Conservation (phyloP, 1,284 basidiomycete species). For the Puccinia coronata region DNA sequence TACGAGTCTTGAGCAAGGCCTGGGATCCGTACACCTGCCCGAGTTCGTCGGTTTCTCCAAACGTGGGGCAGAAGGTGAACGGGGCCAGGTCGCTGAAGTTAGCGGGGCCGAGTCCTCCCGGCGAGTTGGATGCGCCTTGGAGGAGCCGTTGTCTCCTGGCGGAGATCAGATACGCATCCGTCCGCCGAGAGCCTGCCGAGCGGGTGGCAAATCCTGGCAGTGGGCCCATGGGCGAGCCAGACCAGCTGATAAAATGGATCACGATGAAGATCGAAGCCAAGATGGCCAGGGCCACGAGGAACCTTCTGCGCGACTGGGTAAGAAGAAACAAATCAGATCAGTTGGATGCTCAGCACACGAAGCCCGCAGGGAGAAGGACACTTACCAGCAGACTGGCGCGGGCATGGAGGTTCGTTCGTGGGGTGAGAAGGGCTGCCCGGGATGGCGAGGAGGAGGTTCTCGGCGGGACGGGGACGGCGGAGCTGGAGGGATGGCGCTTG, state of each 20-base stretch:
- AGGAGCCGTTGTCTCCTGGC: constrained; percentile 42
- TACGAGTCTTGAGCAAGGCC: constrained; percentile 71
- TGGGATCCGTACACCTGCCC: constrained; percentile 76
- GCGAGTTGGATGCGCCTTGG: constrained; percentile 36
- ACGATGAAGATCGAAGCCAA: constrained; percentile 37
- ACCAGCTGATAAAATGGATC: constrained; percentile 46
- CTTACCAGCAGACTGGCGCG: constrained; percentile 17
- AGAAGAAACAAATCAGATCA: background rate
- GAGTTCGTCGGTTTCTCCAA: constrained; percentile 76
- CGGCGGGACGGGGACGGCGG: background rate
- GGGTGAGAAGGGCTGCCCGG: background rate
- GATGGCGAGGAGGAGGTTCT: background rate
- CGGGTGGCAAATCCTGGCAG: constrained; percentile 41
- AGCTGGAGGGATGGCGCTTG: constrained; percentile 35
- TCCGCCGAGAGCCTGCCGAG: constrained; percentile 35
- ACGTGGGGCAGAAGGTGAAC: constrained; percentile 85
- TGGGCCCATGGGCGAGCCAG: constrained; percentile 28
- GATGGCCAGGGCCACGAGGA: constrained; percentile 29
- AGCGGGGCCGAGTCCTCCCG: constrained; percentile 33
- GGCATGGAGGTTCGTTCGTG: constrained; percentile 14
- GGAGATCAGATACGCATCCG: constrained; percentile 49
- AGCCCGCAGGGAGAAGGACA: background rate
- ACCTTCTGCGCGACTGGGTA: constrained; percentile 42
- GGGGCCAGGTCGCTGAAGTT: constrained; percentile 66
- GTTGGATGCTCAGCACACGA: background rate